Conservation (phyloP, 176 grass and related monocot genomes). For the Luzula sylvatica region DNA sequence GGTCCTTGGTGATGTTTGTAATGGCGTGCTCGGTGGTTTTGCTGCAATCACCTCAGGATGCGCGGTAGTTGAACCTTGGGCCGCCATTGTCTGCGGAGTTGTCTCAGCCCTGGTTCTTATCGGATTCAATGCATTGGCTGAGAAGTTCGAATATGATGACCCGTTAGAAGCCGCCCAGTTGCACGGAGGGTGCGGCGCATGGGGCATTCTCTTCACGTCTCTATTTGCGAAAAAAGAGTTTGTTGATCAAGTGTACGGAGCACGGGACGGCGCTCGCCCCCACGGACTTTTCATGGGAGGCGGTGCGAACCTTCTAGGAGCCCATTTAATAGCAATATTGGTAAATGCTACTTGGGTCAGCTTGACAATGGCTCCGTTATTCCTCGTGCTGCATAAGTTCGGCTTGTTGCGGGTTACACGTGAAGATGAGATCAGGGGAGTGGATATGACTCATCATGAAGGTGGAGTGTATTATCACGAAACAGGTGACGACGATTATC, state of each 20-base stretch:
- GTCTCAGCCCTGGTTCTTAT: conserved; percentile 26
- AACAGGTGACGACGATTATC: neutral
- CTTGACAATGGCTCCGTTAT: conserved; percentile 28
- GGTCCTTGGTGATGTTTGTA: conserved; percentile 32
- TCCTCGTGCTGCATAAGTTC: conserved; percentile 15
- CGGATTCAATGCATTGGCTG: conserved; percentile 22
- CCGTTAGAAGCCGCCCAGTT: conserved; percentile 34
- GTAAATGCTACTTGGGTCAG: conserved; percentile 27
- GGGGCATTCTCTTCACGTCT: conserved; percentile 36
- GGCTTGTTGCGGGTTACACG: conserved; percentile 16
- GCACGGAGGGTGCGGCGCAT: conserved; percentile 34
- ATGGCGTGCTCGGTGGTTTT: conserved; percentile 36
- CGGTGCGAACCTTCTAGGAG: conserved; percentile 21
- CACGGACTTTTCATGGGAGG: conserved; percentile 39
- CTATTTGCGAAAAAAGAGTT: conserved; percentile 34
- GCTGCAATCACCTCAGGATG: conserved; percentile 31
- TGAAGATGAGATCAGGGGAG: conserved; percentile 14
- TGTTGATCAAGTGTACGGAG: conserved; percentile 27
- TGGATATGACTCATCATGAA: conserved; percentile 29
- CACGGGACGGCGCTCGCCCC: conserved; percentile 8
- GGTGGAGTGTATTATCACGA: conserved; percentile 18
- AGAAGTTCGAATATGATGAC: conserved; percentile 15
- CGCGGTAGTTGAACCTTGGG: conserved; percentile 34
- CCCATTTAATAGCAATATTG: conserved; percentile 27
- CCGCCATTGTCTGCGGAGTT: conserved; percentile 27